Percentiles rank a stretch among this genome's conserved stretches.
These are phyloP conservation scores for Beverwykella pulmonaria DNA, from an alignment of 495 filamentous ascomycete genomes.

Conservation along the genomic window DNA sequence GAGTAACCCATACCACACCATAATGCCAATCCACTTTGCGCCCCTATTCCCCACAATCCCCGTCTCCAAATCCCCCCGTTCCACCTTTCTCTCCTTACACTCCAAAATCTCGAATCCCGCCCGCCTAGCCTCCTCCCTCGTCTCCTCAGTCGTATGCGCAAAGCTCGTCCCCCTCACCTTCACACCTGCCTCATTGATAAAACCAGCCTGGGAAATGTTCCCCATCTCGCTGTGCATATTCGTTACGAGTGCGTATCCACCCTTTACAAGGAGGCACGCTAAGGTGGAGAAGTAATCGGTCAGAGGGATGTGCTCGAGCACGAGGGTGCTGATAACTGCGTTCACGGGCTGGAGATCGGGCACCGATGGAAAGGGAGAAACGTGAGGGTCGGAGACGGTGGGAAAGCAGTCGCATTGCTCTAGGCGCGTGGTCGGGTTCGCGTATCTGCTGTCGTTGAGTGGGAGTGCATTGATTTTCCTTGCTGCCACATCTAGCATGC, in stretches of 20 bases:
- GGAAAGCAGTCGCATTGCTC: slow-evolving; percentile 46
- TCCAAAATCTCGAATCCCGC: slow-evolving; percentile 56
- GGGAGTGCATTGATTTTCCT: slow-evolving; percentile 39
- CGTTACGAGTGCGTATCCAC: slow-evolving; percentile 63
- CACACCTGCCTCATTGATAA: slow-evolving; percentile 56
- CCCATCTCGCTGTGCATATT: slow-evolving; percentile 80
- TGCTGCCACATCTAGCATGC: slow-evolving; percentile 60
- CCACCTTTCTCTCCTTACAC: slow-evolving; percentile 56
- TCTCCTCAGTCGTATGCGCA: slow-evolving; percentile 58
- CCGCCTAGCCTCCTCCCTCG: slow-evolving; percentile 56
- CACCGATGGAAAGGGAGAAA: slow-evolving; percentile 25
- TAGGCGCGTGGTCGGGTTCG: slow-evolving; percentile 35
- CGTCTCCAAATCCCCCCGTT: slow-evolving; percentile 51
- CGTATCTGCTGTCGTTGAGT: background rate
- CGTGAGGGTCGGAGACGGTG: background rate
- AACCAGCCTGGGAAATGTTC: slow-evolving; percentile 64
- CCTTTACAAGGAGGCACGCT: slow-evolving; percentile 51
- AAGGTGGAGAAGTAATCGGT: slow-evolving; percentile 59
- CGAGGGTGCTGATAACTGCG: slow-evolving; percentile 65
- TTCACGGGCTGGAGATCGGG: slow-evolving; percentile 40
- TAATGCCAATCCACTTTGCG: slow-evolving; percentile 68
- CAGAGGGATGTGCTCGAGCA: slow-evolving; percentile 69
- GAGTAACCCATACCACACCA: slow-evolving; percentile 67
- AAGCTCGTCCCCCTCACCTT: slow-evolving; percentile 69
- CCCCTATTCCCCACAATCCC: slow-evolving; percentile 59